phyloP scores from a whole-genome alignment of 352 stramenopile species.

The Plasmopara viticola region DNA sequence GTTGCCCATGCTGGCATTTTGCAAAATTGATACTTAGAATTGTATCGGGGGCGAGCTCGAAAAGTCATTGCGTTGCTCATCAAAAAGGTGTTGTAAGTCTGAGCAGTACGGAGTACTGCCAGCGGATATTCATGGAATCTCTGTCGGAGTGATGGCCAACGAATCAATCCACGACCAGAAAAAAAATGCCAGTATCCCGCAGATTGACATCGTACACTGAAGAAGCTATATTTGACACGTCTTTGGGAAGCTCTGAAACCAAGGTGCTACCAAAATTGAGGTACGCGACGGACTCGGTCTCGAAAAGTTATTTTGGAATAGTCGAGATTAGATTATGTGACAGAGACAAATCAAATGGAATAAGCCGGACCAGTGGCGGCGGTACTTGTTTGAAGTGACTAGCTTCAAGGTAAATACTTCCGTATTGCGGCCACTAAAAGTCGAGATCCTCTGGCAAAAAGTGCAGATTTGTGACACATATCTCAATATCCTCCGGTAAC shows the following conservation, averaged over 20 bases:
- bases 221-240: slow-evolving; percentile 11
- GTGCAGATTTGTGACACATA: slow-evolving; percentile 30
- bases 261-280: slow-evolving; percentile 21
- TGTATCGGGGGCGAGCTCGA: not conserved
- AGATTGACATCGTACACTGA: slow-evolving; percentile 27
- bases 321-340: no score
- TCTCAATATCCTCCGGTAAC: slow-evolving; percentile 24
- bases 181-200: slow-evolving; percentile 22
- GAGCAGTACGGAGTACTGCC: slow-evolving; percentile 19
- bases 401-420: slow-evolving; percentile 21
- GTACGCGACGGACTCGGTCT: slow-evolving; percentile 22
- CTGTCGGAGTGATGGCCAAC: not conserved
- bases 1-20: no score
- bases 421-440: slow-evolving; percentile 27
- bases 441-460: slow-evolving; percentile 34
- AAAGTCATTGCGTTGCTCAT: slow-evolving; percentile 6
- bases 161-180: slow-evolving; percentile 29
- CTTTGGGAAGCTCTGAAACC: slow-evolving; percentile 16
- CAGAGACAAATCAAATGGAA: slow-evolving; percentile 7
- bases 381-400: slow-evolving; percentile 13
- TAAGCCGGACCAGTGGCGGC: slow-evolving; percentile 8
- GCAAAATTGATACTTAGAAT: not conserved
- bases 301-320: slow-evolving; percentile 17
- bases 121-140: slow-evolving; percentile 10
- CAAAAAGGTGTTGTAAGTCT: slow-evolving; percentile 14